phyloP scores from a whole-genome alignment of 805 yeast species.

The Komagataella phaffii region DNA sequence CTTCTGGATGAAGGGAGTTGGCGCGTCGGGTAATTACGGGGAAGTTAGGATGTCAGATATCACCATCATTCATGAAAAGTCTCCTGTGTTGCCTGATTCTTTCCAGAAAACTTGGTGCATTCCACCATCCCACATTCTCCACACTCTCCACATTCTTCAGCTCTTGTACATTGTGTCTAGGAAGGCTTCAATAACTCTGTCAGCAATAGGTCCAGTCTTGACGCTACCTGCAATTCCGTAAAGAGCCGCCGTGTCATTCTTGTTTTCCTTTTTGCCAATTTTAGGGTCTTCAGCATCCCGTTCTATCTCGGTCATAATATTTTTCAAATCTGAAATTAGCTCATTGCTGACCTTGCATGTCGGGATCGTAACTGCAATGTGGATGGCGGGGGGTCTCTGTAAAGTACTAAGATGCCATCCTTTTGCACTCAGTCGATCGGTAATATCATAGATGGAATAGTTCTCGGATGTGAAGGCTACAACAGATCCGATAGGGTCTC shows the following conservation, averaged over 20 bases:
- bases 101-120: neutral
- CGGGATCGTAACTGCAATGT: constrained; percentile 74
- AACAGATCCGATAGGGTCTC: constrained; percentile 79
- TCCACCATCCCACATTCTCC: neutral
- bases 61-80: neutral
- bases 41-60: neutral
- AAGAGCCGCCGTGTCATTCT: constrained; percentile 67
- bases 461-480: constrained; percentile 54
- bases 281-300: neutral
- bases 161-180: constrained; percentile 68
- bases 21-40: neutral
- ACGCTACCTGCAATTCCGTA: constrained; percentile 96
- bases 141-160: neutral
- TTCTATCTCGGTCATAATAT: constrained; percentile 27
- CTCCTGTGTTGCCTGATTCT: neutral
- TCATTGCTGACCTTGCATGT: constrained; percentile 50
- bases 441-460: constrained; percentile 63
- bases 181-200: constrained; percentile 63
- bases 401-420: constrained; percentile 89
- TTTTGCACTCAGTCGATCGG: constrained; percentile 50
- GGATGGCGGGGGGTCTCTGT: constrained; percentile 86
- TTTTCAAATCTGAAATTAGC: constrained; percentile 37
- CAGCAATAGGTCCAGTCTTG: constrained; percentile 73
- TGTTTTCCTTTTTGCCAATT: constrained; percentile 8
- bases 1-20: neutral